These are phyloP conservation scores for Ceratobasidium papillatum DNA, from an alignment of 1,284 basidiomycete species.

Conservation along the genomic window DNA sequence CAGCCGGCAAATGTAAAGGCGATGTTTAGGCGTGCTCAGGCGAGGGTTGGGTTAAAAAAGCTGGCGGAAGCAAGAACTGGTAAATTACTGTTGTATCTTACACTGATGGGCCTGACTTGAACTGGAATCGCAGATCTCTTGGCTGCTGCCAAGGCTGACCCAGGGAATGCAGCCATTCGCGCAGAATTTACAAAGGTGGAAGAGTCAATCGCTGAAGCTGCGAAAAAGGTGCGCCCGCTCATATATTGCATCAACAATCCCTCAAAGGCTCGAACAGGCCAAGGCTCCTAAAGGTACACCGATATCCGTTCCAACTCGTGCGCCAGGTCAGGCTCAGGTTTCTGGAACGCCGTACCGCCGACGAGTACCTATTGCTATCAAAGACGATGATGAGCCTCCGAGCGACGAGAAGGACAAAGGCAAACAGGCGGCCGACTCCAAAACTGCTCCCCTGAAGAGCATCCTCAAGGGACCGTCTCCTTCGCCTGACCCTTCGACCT, in stretches of 20 bases:
- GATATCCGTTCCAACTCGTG: slow-evolving; percentile 42
- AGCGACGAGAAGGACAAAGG: not conserved
- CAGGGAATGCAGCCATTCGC: slow-evolving; percentile 65
- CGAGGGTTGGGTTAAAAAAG: slow-evolving; percentile 62
- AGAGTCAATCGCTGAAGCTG: slow-evolving; percentile 48
- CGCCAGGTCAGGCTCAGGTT: slow-evolving; percentile 7
- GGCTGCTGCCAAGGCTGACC: slow-evolving; percentile 46
- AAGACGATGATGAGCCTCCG: slow-evolving; percentile 55
- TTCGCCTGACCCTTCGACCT: not conserved
- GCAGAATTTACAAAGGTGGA: slow-evolving; percentile 63
- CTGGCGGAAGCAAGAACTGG: slow-evolving; percentile 65
- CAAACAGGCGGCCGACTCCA: not conserved
- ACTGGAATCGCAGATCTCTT: slow-evolving; percentile 29
- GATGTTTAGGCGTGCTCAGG: slow-evolving; percentile 75
- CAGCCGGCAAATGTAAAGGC: slow-evolving; percentile 73
- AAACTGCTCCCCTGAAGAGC: slow-evolving; percentile 12
- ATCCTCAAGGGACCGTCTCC: slow-evolving; percentile 41
- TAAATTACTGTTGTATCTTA: slow-evolving; percentile 49
- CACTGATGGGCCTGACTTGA: not conserved
- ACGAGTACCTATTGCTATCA: slow-evolving; percentile 73
- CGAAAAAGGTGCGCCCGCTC: slow-evolving; percentile 49
- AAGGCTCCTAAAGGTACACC: slow-evolving; percentile 31
- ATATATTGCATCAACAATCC: slow-evolving; percentile 41
- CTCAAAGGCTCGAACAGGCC: slow-evolving; percentile 43
- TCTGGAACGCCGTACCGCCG: slow-evolving; percentile 56